Evolutionary conservation across 495 filamentous ascomycete genomes (phyloP).

Genomic region (Podospora conica): DNA sequence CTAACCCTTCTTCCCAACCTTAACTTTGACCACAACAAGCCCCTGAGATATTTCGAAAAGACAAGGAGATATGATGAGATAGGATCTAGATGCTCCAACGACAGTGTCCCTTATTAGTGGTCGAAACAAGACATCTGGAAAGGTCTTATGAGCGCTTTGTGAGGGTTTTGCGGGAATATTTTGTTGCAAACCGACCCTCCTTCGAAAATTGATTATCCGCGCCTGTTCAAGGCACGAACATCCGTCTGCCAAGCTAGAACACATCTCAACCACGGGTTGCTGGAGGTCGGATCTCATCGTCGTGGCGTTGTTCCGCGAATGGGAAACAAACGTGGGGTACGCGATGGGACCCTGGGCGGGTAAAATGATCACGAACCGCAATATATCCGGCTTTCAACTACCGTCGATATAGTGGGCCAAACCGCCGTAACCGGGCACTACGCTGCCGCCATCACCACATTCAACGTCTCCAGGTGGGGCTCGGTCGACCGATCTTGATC

Average conservation of each 20-base stretch:
- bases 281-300: neutral
- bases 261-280: neutral
- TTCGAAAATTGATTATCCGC: neutral
- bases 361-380: neutral
- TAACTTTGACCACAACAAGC: neutral
- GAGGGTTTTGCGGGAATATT: neutral
- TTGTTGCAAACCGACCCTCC: neutral
- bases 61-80: too few species aligned
- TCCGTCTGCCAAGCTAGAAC: neutral
- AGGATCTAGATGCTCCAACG: too few species aligned
- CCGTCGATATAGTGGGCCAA: neutral
- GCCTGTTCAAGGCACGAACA: neutral
- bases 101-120: too few species aligned
- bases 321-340: neutral
- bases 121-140: too few species aligned
- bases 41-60: neutral
- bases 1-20: neutral
- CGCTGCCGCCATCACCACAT: neutral
- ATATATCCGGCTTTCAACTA: neutral
- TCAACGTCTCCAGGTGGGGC: neutral
- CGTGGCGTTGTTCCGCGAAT: neutral
- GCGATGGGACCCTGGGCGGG: neutral
- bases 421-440: neutral
- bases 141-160: too few species aligned
- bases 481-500: neutral